Evolutionary conservation across 1,284 basidiomycete genomes (phyloP), one percentile per base, ranked within the genome.

Genomic region (Heimioporus punctisporus): DNA sequence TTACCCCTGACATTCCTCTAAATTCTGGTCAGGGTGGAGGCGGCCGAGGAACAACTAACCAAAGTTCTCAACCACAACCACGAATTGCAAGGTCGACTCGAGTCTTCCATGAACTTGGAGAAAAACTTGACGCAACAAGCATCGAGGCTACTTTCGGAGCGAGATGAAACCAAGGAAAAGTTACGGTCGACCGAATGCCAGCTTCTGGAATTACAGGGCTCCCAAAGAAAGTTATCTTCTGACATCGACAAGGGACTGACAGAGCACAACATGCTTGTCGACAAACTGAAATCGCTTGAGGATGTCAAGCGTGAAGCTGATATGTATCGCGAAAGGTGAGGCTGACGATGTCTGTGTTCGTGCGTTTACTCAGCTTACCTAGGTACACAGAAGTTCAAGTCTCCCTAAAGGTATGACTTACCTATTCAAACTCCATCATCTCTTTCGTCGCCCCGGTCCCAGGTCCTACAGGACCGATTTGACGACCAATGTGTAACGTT

Each of bases 401-500:
- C 72, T 52, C 60, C 61, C 30, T 61, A 68, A 63, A 68, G 61
- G 72, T 69, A 55, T 6, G 59, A n/a, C 10, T 48, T 34, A 17
- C 14, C 6, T 30, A 15, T 43, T 17, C n/a, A 27, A 43, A 8
- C 24, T 25, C 11, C 19, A 3, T 23, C 51, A 34, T 47, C 41
- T 24, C 53, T 50, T n/a, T 26, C 31, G 59, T 9, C 14, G 30
- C 21, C 8, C 25, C 45, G 23, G 19, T 59, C n/a, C n/a, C n/a
- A 85, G 79, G 68, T 76, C 25, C 70, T 86, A 10, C 82, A 85
- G 63, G 83, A 86, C 53, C 76, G 83, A n/a, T 81, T 81, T 52
- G 83, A 85, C 19, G 78, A 84, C 19, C 84, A 86, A 59, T 65
- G 75, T 0, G 69, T 81, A 14, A 80, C 79, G 9, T 63, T 84